Percentiles rank a stretch among this genome's conserved stretches.
Evolutionary conservation across 164 flowering plant genomes (phyloP).

Genomic region (Aristolochia fimbriata): DNA sequence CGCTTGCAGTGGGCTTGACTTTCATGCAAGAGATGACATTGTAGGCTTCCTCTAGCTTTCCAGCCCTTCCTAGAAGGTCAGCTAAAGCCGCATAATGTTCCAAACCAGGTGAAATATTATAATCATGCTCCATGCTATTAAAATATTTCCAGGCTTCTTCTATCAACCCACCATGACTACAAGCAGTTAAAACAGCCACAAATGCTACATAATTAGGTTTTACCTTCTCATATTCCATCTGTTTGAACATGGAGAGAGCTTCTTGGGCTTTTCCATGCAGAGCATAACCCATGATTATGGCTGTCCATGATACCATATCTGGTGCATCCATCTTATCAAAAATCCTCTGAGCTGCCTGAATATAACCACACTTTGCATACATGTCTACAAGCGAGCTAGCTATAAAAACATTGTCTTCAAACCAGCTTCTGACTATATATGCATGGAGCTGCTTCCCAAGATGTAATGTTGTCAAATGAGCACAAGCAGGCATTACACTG

Average conservation of each 20-base stretch:
- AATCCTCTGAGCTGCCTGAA: conserved; percentile 45
- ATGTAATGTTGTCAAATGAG: conserved; percentile 65
- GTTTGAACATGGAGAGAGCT: conserved; percentile 53
- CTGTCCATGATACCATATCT: conserved; percentile 86
- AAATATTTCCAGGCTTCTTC: conserved; percentile 65
- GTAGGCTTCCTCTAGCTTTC: conserved; percentile 34
- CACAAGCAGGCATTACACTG: conserved; percentile 82
- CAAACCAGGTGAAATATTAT: conserved; percentile 54
- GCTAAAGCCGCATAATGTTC: conserved; percentile 88
- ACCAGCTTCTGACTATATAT: conserved; percentile 39
- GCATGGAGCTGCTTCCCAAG: conserved; percentile 85
- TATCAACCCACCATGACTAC: conserved; percentile 77
- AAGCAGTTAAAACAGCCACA: conserved; percentile 77
- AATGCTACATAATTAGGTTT: conserved; percentile 56
- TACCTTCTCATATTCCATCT: conserved; percentile 49
- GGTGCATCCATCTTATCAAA: conserved; percentile 49
- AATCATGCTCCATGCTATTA: conserved; percentile 39
- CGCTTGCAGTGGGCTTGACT: no score
- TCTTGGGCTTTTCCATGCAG: conserved; percentile 58
- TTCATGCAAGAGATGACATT: conserved; percentile 1
- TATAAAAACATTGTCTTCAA: conserved; percentile 50
- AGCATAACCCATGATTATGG: conserved; percentile 92
- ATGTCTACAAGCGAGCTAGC: conserved; percentile 81
- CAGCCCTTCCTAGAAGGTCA: conserved; percentile 90
- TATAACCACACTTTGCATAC: conserved; percentile 87